Evolutionary conservation across 2,329 filamentous ascomycete species (phyloP).

Genomic region (Exophiala alcalophila): DNA sequence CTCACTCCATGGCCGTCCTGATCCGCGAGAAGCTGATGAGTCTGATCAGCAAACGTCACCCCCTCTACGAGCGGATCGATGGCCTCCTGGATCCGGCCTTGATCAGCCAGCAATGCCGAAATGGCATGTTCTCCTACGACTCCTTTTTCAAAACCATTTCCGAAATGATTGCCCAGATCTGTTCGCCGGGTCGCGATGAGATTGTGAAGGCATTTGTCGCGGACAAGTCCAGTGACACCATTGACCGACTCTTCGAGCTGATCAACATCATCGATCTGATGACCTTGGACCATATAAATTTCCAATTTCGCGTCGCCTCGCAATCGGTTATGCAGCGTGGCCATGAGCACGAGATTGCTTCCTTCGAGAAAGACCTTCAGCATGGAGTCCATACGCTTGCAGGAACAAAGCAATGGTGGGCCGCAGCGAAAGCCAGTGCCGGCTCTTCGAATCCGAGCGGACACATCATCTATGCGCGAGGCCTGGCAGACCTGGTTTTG

Average conservation of each 20-base stretch:
- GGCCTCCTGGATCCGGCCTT: constrained; percentile 59
- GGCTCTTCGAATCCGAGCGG: constrained; percentile 14
- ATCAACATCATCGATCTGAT: constrained; percentile 62
- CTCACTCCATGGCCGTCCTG: constrained; percentile 64
- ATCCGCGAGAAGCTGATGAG: constrained; percentile 60
- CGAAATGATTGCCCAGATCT: constrained; percentile 61
- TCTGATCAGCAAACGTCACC: constrained; percentile 59
- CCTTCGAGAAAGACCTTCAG: constrained; percentile 56
- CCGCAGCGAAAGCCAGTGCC: constrained; percentile 16
- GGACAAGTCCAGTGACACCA: constrained; percentile 52
- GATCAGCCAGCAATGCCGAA: constrained; percentile 56
- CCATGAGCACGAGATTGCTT: constrained; percentile 59
- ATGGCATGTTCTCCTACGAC: constrained; percentile 61
- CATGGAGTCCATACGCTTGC: constrained; percentile 51
- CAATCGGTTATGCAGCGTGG: constrained; percentile 61
- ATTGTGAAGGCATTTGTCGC: constrained; percentile 56
- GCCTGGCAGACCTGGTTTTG: constrained; percentile 57
- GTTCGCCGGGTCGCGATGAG: constrained; percentile 61
- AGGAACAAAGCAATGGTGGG: constrained; percentile 47
- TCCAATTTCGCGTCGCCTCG: constrained; percentile 59
- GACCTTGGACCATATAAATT: constrained; percentile 64
- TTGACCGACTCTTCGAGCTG: constrained; percentile 62
- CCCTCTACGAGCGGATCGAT: constrained; percentile 59
- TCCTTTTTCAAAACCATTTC: constrained; percentile 63
- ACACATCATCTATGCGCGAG: constrained; percentile 54